phyloP scores from a whole-genome alignment of 352 stramenopile species.

The Thalassiosira ordinaria region DNA sequence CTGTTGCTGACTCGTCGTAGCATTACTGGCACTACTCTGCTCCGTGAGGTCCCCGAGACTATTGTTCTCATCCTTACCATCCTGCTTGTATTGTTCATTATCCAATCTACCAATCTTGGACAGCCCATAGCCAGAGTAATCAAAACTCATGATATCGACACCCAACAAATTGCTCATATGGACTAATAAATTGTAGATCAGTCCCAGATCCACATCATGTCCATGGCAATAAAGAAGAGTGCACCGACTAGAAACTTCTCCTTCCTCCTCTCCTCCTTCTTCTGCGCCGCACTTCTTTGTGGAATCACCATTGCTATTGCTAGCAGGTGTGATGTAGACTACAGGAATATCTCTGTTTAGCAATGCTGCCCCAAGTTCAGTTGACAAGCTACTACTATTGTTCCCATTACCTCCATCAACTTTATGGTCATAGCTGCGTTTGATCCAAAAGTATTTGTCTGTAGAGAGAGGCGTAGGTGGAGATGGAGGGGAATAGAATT shows the following conservation, averaged over 20 bases:
- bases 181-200: constrained; percentile 27
- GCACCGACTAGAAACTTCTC: no score
- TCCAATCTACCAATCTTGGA: no score
- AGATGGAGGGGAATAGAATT: background rate
- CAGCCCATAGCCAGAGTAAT: constrained; percentile 45
- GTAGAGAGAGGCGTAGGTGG: background rate
- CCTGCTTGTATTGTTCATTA: no score
- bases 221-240: constrained; percentile 51
- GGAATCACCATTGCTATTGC: background rate
- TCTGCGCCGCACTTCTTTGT: no score
- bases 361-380: no score
- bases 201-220: constrained; percentile 48
- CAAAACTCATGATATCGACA: constrained; percentile 47
- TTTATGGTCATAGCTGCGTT: background rate
- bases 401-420: background rate
- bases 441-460: background rate
- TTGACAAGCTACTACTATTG: no score
- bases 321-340: background rate
- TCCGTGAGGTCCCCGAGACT: no score
- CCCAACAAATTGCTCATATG: constrained; percentile 19
- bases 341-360: constrained; percentile 1
- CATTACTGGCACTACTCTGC: background rate
- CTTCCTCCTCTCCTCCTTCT: no score
- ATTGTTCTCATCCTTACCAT: no score
- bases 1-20: no score